phyloP scores from a whole-genome alignment of 2,329 filamentous ascomycete genomes.

The Fusarium sp. region DNA sequence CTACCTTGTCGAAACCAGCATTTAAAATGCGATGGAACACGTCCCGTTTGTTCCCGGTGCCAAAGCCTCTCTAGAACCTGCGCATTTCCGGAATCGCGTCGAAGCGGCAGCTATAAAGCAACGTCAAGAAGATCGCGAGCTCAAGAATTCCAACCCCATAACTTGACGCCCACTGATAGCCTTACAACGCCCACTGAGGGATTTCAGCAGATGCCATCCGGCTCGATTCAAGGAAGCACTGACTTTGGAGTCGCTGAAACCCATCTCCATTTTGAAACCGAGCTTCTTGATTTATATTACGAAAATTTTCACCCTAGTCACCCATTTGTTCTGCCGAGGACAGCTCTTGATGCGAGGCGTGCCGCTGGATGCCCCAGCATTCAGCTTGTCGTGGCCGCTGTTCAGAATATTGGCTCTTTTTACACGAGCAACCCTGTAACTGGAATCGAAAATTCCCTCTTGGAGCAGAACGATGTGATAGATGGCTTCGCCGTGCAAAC shows the following conservation, averaged over 20 bases:
- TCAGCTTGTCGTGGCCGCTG: background rate
- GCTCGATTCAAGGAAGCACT: background rate
- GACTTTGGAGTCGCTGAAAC: background rate
- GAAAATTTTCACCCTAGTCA: background rate
- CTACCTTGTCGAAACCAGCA: background rate
- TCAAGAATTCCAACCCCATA: background rate
- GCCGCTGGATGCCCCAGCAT: background rate
- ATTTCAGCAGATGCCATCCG: background rate
- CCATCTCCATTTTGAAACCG: background rate
- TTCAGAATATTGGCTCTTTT: background rate
- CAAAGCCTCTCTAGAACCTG: background rate
- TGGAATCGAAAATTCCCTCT: background rate
- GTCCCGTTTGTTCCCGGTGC: background rate
- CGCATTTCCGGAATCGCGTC: background rate
- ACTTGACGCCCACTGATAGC: background rate
- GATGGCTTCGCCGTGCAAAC: background rate
- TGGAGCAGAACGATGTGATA: background rate
- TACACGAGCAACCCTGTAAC: background rate
- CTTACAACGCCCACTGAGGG: background rate
- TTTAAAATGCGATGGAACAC: background rate
- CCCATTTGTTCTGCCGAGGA: background rate
- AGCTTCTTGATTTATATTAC: background rate
- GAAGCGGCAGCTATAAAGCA: background rate
- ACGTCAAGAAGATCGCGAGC: background rate
- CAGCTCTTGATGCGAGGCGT: background rate